phyloP scores from a whole-genome alignment of 2,329 filamentous ascomycete genomes.

The Colletotrichum tabaci region DNA sequence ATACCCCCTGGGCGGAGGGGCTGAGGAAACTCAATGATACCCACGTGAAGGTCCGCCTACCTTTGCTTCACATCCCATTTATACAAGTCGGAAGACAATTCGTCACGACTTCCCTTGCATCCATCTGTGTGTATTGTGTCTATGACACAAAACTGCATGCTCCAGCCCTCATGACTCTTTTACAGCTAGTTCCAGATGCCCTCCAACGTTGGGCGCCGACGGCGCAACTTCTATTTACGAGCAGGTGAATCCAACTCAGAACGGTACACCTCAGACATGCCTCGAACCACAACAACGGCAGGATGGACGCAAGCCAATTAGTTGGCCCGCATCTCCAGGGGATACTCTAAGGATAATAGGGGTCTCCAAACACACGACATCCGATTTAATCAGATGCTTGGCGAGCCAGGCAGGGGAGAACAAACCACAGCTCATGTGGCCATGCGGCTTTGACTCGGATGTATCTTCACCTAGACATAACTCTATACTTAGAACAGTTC shows the following conservation, averaged over 20 bases:
- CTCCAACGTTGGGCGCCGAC: not conserved
- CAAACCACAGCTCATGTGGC: not conserved
- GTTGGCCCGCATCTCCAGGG: not conserved
- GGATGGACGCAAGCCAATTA: not conserved
- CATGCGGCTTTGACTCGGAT: not conserved
- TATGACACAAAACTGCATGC: not conserved
- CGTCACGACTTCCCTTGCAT: not conserved
- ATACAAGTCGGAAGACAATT: not conserved
- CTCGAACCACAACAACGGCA: not conserved
- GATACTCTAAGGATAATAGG: too few species aligned
- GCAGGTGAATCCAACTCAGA: not conserved
- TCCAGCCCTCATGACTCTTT: not conserved
- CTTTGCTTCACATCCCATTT: conserved; percentile 19
- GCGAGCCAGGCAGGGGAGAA: not conserved
- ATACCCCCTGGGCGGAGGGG: conserved; percentile 21
- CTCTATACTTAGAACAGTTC: conserved; percentile 5
- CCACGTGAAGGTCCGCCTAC: conserved; percentile 29
- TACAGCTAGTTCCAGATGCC: not conserved
- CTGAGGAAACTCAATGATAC: conserved; percentile 29
- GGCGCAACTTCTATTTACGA: not conserved
- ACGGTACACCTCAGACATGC: not conserved
- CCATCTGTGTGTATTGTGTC: not conserved
- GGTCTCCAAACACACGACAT: too few species aligned
- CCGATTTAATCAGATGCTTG: not conserved
- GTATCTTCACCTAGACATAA: not conserved